These are phyloP conservation scores for Astrocystis sublimbata DNA, from an alignment of 495 filamentous ascomycete genomes.

Conservation along the genomic window DNA sequence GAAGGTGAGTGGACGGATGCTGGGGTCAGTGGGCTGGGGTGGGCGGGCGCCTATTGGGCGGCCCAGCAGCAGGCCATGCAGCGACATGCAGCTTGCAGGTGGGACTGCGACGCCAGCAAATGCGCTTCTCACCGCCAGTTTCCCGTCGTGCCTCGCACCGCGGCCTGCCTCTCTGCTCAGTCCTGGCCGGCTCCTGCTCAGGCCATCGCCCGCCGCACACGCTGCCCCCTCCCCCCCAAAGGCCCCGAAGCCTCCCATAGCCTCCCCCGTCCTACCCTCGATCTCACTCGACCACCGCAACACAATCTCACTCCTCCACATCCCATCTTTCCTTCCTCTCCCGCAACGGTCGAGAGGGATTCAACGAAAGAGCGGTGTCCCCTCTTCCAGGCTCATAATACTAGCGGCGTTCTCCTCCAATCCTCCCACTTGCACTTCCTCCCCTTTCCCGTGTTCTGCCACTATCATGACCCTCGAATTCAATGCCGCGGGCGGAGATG, in stretches of 20 bases:
- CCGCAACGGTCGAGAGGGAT: slow-evolving; percentile 31
- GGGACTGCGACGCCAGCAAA: slow-evolving; percentile 38
- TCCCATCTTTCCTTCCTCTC: slow-evolving; percentile 24
- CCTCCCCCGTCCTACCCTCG: slow-evolving; percentile 35
- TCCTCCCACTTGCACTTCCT: slow-evolving; percentile 35
- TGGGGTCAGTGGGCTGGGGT: slow-evolving; percentile 20
- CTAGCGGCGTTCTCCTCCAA: slow-evolving; percentile 38
- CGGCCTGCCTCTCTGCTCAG: slow-evolving; percentile 29
- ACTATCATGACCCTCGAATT: slow-evolving; percentile 59
- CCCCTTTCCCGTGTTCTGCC: slow-evolving; percentile 37
- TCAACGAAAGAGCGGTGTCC: slow-evolving; percentile 43
- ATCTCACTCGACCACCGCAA: slow-evolving; percentile 40
- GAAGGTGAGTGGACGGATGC: too few species aligned
- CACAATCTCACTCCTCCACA: slow-evolving; percentile 41
- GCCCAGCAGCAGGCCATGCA: slow-evolving; percentile 15
- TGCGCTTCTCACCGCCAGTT: slow-evolving; percentile 41
- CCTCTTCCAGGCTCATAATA: slow-evolving; percentile 37
- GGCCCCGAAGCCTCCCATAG: too few species aligned
- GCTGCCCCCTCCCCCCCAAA: slow-evolving; percentile 15
- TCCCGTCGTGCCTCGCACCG: slow-evolving; percentile 38
- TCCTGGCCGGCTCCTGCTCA: too few species aligned
- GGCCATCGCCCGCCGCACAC: slow-evolving; percentile 30
- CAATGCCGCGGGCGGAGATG: slow-evolving; percentile 52
- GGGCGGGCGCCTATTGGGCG: slow-evolving; percentile 26
- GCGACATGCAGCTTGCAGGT: slow-evolving; percentile 35